Evolutionary conservation across 805 yeast species (phyloP).

Genomic region (Kuraishia hungarica): DNA sequence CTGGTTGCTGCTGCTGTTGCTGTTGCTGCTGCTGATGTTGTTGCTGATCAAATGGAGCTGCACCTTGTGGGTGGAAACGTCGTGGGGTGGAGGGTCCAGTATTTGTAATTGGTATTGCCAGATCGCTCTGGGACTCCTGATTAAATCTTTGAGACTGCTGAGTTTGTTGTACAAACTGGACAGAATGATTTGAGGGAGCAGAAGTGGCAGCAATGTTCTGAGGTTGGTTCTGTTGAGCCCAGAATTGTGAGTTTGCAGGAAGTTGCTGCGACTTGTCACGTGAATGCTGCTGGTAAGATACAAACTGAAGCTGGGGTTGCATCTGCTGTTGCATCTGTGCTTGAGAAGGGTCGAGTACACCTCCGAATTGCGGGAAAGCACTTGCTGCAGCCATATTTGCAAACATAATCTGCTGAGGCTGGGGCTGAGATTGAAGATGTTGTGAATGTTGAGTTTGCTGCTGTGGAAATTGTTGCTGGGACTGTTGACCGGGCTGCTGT

Average conservation of each 20-base stretch:
- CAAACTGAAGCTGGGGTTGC: not conserved
- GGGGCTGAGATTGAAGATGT: not conserved
- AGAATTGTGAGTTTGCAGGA: not conserved
- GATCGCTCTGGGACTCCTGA: not conserved
- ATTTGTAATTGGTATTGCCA: not conserved
- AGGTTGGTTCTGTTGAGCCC: not conserved
- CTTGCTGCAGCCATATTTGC: not conserved
- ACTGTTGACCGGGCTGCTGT: slow-evolving; percentile 6
- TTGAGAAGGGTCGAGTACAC: not conserved
- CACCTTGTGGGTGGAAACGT: not conserved
- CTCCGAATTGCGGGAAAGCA: not conserved
- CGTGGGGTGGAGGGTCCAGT: not conserved
- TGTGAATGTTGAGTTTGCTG: slow-evolving; percentile 3
- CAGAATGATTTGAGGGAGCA: not conserved
- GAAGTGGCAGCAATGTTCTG: not conserved
- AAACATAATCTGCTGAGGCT: not conserved
- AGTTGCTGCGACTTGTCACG: not conserved
- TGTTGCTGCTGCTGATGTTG: slow-evolving; percentile 2
- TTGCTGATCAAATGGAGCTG: not conserved
- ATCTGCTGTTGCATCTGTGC: not conserved
- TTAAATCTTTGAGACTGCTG: not conserved
- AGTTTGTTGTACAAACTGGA: not conserved
- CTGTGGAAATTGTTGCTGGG: slow-evolving; percentile 7
- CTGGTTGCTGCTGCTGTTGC: slow-evolving; percentile 3
- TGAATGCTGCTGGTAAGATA: not conserved